Evolutionary conservation across 192 early-diverging fungal species (phyloP), one percentile per base, ranked within the genome.

Genomic region (Podila verticillata): DNA sequence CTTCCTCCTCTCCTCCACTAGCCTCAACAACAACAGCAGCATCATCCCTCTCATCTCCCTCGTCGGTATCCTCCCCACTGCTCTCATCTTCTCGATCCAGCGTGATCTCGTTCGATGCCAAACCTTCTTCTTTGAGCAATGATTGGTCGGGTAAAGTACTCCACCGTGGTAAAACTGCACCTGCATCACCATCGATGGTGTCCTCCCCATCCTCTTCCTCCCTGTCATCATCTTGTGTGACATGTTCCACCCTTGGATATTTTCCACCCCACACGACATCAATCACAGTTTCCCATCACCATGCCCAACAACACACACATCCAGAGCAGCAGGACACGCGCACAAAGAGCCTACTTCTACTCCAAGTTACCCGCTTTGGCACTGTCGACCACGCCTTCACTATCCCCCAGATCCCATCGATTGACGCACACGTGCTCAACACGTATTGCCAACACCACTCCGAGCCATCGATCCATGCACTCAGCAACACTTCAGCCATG

Each of bases 341-440:
- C 47, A 4, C 34, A 34, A 48, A 65, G 4, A 29, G 12, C 48
- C 7, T 79, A 0, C 69, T 79, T 31, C 29, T 80, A 44, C 61
- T 80, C 2, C 77, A 80, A 28, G 66, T 80, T 22, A 80, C 77
- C 19, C 65, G 61, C 12, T 80, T 80, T 31, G 75, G 75, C 17
- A 80, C 65, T 2, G 30, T 80, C 24, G 77, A 80, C 30, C 77
- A 80, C 44, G 65, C 70, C 51, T 68, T 66, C 47, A 47, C 62
- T 39, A 48, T 72, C 63, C 13, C 35, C n/a, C 63, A 34, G 39
- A 2, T 29, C 57, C 36, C 75, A 60, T 7, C 63, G 28, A 44
- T 68, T 28, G 28, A 8, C 28, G 4, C 58, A 39, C n/a, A 10
- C 24, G 1, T 44, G 39, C 39, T 9, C 47, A 48, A 4, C 8